These are phyloP conservation scores for Anisodus acutangulus DNA, from an alignment of 257 asterid species.

Conservation along the genomic window DNA sequence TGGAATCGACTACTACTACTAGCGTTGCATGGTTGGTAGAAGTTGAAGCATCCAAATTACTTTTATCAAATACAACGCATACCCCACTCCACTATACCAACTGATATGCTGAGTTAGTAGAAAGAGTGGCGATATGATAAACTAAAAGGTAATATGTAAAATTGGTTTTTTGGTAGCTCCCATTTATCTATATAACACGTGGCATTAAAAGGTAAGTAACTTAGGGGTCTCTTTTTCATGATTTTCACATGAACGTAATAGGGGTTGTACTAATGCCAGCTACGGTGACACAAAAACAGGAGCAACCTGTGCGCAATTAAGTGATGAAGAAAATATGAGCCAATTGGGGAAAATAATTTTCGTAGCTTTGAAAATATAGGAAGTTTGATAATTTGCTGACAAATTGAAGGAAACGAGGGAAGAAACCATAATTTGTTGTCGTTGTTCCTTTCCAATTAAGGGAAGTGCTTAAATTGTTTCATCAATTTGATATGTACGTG, in stretches of 20 bases:
- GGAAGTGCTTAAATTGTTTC: background rate
- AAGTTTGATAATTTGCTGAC: background rate
- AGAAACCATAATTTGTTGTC: background rate
- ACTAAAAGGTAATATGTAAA: background rate
- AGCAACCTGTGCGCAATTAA: background rate
- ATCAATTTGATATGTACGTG: background rate
- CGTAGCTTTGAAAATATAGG: background rate
- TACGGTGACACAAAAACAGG: background rate
- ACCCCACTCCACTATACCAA: background rate
- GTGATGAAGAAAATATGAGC: constrained; percentile 12
- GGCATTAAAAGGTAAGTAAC: background rate
- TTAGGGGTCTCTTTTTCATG: background rate
- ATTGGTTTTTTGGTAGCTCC: background rate
- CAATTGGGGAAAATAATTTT: background rate
- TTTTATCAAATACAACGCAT: background rate
- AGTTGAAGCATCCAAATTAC: constrained; percentile 21
- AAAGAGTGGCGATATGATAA: background rate
- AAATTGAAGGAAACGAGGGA: constrained; percentile 5
- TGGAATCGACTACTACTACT: background rate
- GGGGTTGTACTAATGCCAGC: background rate
- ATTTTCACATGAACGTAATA: background rate
- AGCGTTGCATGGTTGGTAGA: background rate
- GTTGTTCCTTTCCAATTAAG: background rate
- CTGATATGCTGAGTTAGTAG: background rate
- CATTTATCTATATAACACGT: background rate